Evolutionary conservation across 73 alveolate genomes (phyloP).

Genomic region (Diophrys sp.): DNA sequence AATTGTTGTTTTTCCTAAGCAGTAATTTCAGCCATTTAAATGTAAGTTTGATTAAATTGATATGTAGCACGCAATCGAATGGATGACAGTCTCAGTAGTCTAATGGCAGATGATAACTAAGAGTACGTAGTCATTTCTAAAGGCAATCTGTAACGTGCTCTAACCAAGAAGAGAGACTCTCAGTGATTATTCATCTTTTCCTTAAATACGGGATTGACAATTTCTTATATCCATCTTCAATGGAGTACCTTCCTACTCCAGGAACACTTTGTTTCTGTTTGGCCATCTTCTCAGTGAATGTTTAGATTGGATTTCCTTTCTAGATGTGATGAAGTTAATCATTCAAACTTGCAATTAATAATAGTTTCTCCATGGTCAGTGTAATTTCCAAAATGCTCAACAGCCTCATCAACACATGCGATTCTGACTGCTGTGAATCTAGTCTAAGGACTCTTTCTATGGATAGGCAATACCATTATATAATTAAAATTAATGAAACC

Average conservation of each 20-base stretch:
- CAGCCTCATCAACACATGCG: conserved; percentile 45
- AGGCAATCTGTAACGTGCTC: no score
- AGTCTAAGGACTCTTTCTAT: conserved; percentile 27
- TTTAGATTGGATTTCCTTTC: not conserved
- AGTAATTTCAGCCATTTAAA: no score
- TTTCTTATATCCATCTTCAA: not conserved
- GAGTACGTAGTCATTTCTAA: no score
- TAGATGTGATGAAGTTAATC: not conserved
- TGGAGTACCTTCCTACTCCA: not conserved
- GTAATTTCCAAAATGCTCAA: conserved; percentile 59
- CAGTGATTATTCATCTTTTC: not conserved
- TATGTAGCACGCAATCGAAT: no score
- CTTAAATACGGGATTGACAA: not conserved
- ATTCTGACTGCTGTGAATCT: conserved; percentile 55
- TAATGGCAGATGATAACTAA: no score
- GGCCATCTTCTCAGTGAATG: not conserved
- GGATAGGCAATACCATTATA: not conserved
- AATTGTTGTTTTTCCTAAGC: no score
- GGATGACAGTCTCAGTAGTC: no score
- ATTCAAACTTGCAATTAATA: no score
- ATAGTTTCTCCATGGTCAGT: no score
- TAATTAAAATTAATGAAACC: not conserved
- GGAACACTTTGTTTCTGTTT: not conserved
- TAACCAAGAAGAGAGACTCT: no score
- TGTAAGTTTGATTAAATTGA: no score